Percentiles rank a stretch among this genome's conserved stretches.
Evolutionary conservation across 2,329 filamentous ascomycete genomes (phyloP).

Genomic region (Xylaria sp.): DNA sequence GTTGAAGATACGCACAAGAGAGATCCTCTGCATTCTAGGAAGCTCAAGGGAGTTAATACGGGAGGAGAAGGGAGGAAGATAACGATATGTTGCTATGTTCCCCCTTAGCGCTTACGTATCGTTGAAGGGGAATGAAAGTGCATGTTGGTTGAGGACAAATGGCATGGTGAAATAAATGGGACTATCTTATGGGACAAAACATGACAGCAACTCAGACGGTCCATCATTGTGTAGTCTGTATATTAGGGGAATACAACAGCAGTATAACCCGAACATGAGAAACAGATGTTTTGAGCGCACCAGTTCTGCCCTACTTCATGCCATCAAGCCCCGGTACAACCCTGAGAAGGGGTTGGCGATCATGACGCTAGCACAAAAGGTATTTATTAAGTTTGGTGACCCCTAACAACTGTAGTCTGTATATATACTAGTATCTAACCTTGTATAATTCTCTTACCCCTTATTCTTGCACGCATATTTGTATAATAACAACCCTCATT

Average conservation of each 20-base stretch:
- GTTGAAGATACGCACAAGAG: constrained; percentile 52
- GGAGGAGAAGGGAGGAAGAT: constrained; percentile 53
- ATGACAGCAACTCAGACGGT: not conserved
- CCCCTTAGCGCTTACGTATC: constrained; percentile 50
- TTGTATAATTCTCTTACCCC: too few relatives aligned
- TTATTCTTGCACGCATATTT: too few relatives aligned
- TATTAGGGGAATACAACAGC: too few relatives aligned
- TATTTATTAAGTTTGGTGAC: not conserved
- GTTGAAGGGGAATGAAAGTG: constrained; percentile 50
- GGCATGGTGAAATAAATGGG: not conserved
- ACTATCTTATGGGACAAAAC: not conserved
- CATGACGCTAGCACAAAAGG: not conserved
- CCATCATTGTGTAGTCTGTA: not conserved
- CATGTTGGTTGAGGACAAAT: constrained; percentile 44
- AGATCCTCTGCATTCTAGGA: constrained; percentile 48
- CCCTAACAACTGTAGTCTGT: too few relatives aligned
- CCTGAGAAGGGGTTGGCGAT: not conserved
- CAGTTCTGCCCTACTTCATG: not conserved
- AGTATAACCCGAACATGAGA: not conserved
- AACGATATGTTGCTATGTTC: constrained; percentile 52
- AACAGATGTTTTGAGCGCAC: not conserved
- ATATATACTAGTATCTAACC: too few relatives aligned
- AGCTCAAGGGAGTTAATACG: constrained; percentile 49
- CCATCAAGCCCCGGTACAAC: not conserved
- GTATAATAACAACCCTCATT: too few relatives aligned